Evolutionary conservation across 179 eudicot genomes (phyloP), one percentile per base, ranked within the genome.

Genomic region (Amaranthus tricolor): DNA sequence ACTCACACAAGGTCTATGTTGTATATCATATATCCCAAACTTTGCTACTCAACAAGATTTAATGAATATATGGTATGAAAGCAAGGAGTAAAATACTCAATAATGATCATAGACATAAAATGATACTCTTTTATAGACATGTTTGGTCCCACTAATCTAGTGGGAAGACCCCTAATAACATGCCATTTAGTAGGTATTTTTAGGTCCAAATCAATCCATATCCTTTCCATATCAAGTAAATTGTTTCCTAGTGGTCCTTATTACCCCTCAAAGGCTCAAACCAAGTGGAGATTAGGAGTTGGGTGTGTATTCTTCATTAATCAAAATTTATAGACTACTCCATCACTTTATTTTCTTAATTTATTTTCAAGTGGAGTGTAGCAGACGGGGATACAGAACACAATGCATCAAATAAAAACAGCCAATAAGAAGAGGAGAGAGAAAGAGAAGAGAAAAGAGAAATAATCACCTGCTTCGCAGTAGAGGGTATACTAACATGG

Each of bases 401-500:
- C 6, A 50, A 51, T 10, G 44, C 40, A 31, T 31, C 40, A 31
- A 31, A 31, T 31, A 19, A 40, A 17, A 69, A 7, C 5, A 60
- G 51, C 16, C 9, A 44, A 19, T 24, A 2, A 4, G 8, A n/a
- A 68, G 1, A 49, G 8, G 5, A 10, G 21, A 5, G 5, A 10
- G 21, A 10, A 12, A 70, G 57, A 49, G 57, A 55, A 51, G 12
- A 12, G 9, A 4, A 55, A 19, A 13, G 56, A 16, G 59, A 9
- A 24, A 56, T 40, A 68, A 82, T 81, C 21, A 92, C 97, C 87
- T 92, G 89, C 78, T 80, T 47, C 92, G 87, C 40, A 84, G 85
- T 15, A 92, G 86, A 77, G 97, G 97, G 74, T 92, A 92, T 82
- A 90, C 82, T 5, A 92, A 81, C 87, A 92, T 90, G 66, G 97